These are phyloP conservation scores for Rugonectria rugulosa DNA, from an alignment of 2,329 filamentous ascomycete species.

Conservation along the genomic window DNA sequence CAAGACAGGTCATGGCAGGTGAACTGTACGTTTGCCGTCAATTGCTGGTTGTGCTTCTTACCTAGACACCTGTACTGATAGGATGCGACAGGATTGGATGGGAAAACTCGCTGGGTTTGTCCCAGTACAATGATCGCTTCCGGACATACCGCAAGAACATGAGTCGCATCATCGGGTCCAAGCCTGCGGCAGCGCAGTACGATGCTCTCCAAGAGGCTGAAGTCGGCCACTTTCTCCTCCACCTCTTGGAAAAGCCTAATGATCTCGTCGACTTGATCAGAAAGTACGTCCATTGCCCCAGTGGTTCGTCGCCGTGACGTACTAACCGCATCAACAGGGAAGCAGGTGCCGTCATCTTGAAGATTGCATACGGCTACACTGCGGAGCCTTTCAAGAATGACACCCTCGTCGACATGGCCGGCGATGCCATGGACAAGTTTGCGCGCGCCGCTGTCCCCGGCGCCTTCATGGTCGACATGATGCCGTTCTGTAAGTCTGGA, in stretches of 20 bases:
- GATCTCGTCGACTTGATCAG: conserved; percentile 50
- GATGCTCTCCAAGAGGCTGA: conserved; percentile 53
- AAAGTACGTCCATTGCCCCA: conserved; percentile 41
- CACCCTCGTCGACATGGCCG: conserved; percentile 24
- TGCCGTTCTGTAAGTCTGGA: conserved; percentile 26
- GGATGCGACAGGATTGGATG: conserved; percentile 18
- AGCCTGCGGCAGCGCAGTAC: conserved; percentile 47
- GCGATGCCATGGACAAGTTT: conserved; percentile 27
- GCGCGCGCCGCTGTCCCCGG: conserved; percentile 21
- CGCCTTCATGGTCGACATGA: conserved; percentile 27
- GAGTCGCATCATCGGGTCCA: conserved; percentile 54
- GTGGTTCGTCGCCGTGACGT: neutral
- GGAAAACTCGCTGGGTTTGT: conserved; percentile 45
- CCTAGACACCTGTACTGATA: neutral
- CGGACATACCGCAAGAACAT: conserved; percentile 54
- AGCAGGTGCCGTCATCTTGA: conserved; percentile 26
- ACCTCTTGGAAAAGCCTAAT: conserved; percentile 48
- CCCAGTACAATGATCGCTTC: conserved; percentile 47
- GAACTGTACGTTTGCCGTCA: conserved; percentile 19
- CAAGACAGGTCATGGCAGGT: conserved; percentile 21
- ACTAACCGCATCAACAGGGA: conserved; percentile 20
- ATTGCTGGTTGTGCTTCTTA: too few species aligned
- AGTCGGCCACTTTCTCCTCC: conserved; percentile 27
- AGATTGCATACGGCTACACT: conserved; percentile 32
- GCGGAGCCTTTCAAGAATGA: conserved; percentile 27